These are phyloP conservation scores for Bipolaris zeicola DNA, from an alignment of 2,329 filamentous ascomycete species.

Conservation along the genomic window DNA sequence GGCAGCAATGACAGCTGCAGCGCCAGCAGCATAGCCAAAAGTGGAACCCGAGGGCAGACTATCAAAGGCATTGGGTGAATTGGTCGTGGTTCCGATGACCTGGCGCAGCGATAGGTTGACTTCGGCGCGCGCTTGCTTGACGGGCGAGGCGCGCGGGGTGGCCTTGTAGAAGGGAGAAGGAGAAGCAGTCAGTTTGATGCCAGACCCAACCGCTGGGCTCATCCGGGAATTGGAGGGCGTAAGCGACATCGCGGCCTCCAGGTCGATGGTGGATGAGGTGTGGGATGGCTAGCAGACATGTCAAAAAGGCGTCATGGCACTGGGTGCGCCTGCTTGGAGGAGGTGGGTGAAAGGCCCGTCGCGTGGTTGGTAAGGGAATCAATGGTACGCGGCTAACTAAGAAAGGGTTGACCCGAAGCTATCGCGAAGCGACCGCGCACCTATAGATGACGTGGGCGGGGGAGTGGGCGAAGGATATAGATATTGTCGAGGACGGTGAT, in stretches of 20 bases:
- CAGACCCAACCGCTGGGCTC: constrained; percentile 44
- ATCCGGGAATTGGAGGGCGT: constrained; percentile 49
- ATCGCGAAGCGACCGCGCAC: background rate
- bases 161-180: constrained; percentile 66
- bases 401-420: constrained; percentile 14
- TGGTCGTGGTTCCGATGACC: constrained; percentile 90
- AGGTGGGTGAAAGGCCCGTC: constrained; percentile 15
- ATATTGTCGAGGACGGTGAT: background rate
- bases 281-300: constrained; percentile 32
- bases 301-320: constrained; percentile 37
- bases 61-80: constrained; percentile 84
- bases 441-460: constrained; percentile 4
- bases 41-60: constrained; percentile 69
- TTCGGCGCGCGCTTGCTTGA: constrained; percentile 55
- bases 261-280: constrained; percentile 32
- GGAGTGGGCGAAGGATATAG: constrained; percentile 9
- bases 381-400: constrained; percentile 19
- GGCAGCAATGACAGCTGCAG: constrained; percentile 87
- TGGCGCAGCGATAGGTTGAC: constrained; percentile 72
- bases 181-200: constrained; percentile 66
- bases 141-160: constrained; percentile 66
- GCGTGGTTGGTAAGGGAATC: constrained; percentile 26
- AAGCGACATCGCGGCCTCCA: constrained; percentile 47
- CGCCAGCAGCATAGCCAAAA: constrained; percentile 92
- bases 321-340: constrained; percentile 19